Percentiles rank a stretch among this genome's conserved stretches.
Conservation (phyloP, 2,329 filamentous ascomycete genomes). For the Didymella segeticola region DNA sequence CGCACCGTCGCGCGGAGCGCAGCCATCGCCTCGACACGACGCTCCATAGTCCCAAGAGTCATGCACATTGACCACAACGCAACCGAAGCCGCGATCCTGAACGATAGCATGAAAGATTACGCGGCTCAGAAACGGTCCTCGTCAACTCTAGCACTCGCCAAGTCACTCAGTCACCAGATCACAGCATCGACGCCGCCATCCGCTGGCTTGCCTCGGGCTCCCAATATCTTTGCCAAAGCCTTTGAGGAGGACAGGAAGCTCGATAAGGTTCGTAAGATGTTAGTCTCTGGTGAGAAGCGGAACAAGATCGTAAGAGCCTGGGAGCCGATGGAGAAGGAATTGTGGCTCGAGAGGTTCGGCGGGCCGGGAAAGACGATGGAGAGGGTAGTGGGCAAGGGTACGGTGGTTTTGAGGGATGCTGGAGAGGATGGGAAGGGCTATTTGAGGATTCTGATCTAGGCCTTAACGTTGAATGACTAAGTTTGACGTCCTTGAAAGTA, state of each 20-base stretch:
- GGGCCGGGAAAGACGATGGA: constrained; percentile 1
- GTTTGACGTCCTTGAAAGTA: neutral
- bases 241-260: neutral
- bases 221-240: neutral
- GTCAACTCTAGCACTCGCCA: neutral
- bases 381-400: neutral
- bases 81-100: neutral
- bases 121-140: neutral
- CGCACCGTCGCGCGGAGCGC: neutral
- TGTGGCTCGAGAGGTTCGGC: constrained; percentile 13
- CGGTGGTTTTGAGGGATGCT: constrained; percentile 1
- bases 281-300: neutral
- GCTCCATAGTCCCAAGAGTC: neutral
- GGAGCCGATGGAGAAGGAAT: neutral
- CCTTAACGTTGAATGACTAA: too few species aligned
- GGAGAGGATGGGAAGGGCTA: constrained; percentile 5
- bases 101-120: neutral
- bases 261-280: neutral
- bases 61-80: neutral
- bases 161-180: neutral
- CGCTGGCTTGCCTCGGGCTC: neutral
- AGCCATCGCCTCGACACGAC: neutral
- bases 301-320: neutral
- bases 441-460: constrained; percentile 8
- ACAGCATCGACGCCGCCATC: neutral